Evolutionary conservation across 192 early-diverging fungal species (phyloP), one percentile per base, ranked within the genome.

Genomic region (Backusella australiensis): DNA sequence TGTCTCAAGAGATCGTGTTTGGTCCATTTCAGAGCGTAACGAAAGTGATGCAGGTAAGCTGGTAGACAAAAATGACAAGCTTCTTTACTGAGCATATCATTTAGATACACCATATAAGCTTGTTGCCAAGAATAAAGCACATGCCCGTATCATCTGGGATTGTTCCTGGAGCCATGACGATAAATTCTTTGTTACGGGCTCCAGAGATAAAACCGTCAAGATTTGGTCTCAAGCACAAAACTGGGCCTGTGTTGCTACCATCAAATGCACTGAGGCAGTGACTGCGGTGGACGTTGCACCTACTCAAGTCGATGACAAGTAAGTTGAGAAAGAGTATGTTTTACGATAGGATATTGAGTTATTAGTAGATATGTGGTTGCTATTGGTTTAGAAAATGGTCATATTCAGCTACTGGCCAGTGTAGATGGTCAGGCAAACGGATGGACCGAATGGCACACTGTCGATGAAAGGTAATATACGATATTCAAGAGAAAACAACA

Each of bases 121-220:
- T 26, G 77, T 86, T 1, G 75, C 77, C 26, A 88, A 89, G 36
- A 80, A 85, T 59, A 94, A 94, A 81, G 92, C 96, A 19, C 97
- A 99, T 81, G 88, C 94, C 0, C 90, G 97, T 70, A 97, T 99
- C 67, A 90, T 99, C 21, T 99, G 97, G 97, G 91, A 93, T 77
- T 91, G 89, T 38, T 84, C 90, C 4, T 99, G 96, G 95, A 86
- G 88, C 44, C 88, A 85, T 29, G 94, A 95, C 74, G 94, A 90
- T 49, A 52, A 42, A 5, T 87, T 92, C 34, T 98, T 99, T 88
- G 95, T 87, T 32, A 99, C 97, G 4, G 96, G 85, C 12, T 96
- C 94, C n/a, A 87, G 97, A 63, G 97, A 99, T 79, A 96, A 96
- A 81, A 91, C 93, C 1, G 87, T 96, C 66, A 93, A 93, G 80